These are phyloP conservation scores for Skeletonema marinoi DNA, from an alignment of 108 stramenopile species.

Conservation along the genomic window DNA sequence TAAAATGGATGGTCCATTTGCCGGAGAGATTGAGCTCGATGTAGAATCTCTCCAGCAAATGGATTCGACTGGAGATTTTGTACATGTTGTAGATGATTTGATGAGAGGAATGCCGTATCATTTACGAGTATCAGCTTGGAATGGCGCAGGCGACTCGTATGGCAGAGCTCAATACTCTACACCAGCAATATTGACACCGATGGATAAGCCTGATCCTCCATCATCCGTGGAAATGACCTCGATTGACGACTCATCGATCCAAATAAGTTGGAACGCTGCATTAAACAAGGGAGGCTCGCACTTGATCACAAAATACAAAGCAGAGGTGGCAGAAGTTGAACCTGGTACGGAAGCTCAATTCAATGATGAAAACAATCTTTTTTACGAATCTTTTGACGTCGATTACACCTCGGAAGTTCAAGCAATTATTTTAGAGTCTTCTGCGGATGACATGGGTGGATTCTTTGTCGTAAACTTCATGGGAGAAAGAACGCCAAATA, in stretches of 20 bases:
- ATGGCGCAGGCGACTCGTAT: slow-evolving; percentile 50
- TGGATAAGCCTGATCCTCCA: slow-evolving; percentile 35
- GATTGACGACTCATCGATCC: slow-evolving; percentile 30
- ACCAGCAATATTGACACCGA: slow-evolving; percentile 39
- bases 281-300: slow-evolving; percentile 24
- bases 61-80: neutral
- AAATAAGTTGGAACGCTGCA: slow-evolving; percentile 47
- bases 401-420: slow-evolving; percentile 39
- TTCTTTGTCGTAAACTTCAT: slow-evolving; percentile 42
- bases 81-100: slow-evolving; percentile 23
- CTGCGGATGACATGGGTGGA: slow-evolving; percentile 52
- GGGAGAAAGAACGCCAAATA: slow-evolving; percentile 34
- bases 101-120: slow-evolving; percentile 47
- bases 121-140: slow-evolving; percentile 63
- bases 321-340: slow-evolving; percentile 45
- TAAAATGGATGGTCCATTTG: slow-evolving; percentile 36
- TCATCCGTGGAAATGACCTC: slow-evolving; percentile 37
- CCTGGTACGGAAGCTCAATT: slow-evolving; percentile 25
- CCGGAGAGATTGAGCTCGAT: slow-evolving; percentile 39
- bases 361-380: slow-evolving; percentile 32
- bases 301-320: slow-evolving; percentile 39
- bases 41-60: neutral
- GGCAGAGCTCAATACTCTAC: slow-evolving; percentile 42
- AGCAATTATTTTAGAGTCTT: slow-evolving; percentile 32
- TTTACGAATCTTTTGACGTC: slow-evolving; percentile 40